Conservation (phyloP, 768 basidiomycete genomes). For the Paxillus rubicundulus region DNA sequence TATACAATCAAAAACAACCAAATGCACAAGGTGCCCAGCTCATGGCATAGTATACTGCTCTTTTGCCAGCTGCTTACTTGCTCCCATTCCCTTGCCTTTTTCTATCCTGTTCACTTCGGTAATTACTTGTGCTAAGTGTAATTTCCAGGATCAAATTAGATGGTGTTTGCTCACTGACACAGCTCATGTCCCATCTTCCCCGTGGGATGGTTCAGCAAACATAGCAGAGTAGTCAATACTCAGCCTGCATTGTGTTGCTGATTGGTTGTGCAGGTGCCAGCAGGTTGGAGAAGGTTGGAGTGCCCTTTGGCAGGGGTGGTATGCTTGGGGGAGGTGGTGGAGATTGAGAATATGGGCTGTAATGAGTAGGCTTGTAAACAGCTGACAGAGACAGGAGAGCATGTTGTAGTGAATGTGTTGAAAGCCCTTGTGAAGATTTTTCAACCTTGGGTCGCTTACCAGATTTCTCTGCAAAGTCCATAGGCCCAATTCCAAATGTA, state of each 20-base stretch:
- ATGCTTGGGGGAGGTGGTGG: constrained; percentile 26
- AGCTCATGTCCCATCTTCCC: constrained; percentile 62
- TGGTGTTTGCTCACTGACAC: constrained; percentile 52
- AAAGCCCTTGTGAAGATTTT: constrained; percentile 32
- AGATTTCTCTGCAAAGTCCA: constrained; percentile 27
- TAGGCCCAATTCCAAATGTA: constrained; percentile 19
- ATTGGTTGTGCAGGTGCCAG: constrained; percentile 62
- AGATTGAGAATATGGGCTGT: constrained; percentile 28
- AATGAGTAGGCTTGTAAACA: constrained; percentile 25
- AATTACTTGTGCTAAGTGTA: constrained; percentile 3
- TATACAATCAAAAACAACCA: background rate
- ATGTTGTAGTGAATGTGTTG: constrained; percentile 25
- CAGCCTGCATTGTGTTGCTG: constrained; percentile 60
- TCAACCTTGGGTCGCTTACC: constrained; percentile 31
- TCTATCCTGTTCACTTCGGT: constrained; percentile 62
- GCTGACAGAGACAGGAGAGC: constrained; percentile 12
- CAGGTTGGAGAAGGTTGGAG: constrained; percentile 46
- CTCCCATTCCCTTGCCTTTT: constrained; percentile 63
- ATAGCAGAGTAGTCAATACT: constrained; percentile 57
- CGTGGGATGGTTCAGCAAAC: constrained; percentile 65
- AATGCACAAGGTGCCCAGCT: constrained; percentile 59
- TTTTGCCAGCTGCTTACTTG: constrained; percentile 73
- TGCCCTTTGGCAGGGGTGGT: constrained; percentile 35
- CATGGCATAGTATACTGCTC: constrained; percentile 77
- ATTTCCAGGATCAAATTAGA: background rate